A percentile compares a stretch with the other conserved stretches of the same genome.
Conservation (phyloP, 208 protist species). For the Acanthamoeba quina region DNA sequence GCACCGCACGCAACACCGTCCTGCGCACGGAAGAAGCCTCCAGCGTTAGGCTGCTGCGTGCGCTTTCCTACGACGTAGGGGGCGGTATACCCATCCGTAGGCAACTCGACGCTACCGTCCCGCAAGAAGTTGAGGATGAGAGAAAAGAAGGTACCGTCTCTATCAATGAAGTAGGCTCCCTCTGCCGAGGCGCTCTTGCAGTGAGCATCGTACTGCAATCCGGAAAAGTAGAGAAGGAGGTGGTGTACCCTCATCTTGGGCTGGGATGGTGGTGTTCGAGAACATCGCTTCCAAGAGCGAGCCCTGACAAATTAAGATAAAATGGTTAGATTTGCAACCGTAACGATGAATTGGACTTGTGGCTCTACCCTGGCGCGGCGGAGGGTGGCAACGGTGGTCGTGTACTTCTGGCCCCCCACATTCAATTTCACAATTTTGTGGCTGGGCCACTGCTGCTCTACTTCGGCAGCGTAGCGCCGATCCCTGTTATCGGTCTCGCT, state of each 20-base stretch:
- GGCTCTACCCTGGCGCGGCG: not conserved
- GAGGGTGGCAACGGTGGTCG: not conserved
- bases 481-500: too few relatives aligned
- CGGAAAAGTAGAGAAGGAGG: not conserved
- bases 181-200: not conserved
- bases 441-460: not conserved
- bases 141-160: slow-evolving; percentile 17
- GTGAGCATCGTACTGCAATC: not conserved
- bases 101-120: slow-evolving; percentile 22
- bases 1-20: slow-evolving; percentile 19
- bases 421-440: slow-evolving; percentile 18
- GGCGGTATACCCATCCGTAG: not conserved
- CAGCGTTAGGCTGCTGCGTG: not conserved
- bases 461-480: not conserved
- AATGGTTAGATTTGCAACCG: not conserved
- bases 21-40: not conserved
- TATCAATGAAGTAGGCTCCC: slow-evolving; percentile 10
- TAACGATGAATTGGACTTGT: not conserved
- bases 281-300: slow-evolving; percentile 12
- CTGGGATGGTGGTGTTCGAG: not conserved
- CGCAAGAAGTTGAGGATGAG: slow-evolving; percentile 34
- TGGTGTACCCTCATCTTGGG: not conserved
- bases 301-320: not conserved
- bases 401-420: slow-evolving; percentile 31
- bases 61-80: not conserved